A percentile compares a stretch with the other conserved stretches of the same genome.
These are phyloP conservation scores for Calvatia gigantea DNA, from an alignment of 768 basidiomycete genomes.

Conservation along the genomic window DNA sequence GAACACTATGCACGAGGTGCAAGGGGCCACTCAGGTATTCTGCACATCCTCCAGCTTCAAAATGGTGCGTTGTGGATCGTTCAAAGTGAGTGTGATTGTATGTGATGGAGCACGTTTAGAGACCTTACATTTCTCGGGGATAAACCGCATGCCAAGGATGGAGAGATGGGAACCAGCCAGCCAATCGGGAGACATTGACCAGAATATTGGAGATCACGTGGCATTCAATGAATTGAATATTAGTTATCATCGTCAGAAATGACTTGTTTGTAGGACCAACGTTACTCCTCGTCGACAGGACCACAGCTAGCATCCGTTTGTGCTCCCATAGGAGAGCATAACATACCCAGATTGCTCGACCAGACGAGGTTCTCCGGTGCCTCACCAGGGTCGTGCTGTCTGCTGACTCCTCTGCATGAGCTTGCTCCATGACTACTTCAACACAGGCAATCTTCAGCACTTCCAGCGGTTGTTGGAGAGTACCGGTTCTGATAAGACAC, in stretches of 20 bases:
- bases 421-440: conserved; percentile 76
- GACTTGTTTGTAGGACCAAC: no score
- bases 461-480: conserved; percentile 73
- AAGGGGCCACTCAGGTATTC: no score
- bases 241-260: no score
- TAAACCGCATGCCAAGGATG: background rate
- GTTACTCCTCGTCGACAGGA: background rate
- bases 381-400: background rate
- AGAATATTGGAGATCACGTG: background rate
- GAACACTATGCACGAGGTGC: no score
- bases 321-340: background rate
- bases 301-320: background rate
- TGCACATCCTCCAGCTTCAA: no score
- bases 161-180: background rate
- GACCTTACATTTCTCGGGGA: no score
- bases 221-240: no score
- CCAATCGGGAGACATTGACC: background rate
- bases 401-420: conserved; percentile 54
- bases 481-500: conserved; percentile 32
- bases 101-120: no score
- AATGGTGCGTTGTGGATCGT: no score
- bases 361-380: background rate
- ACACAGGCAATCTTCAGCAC: conserved; percentile 66
- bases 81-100: no score
- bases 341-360: background rate